Percentiles rank a stretch among this genome's conserved stretches.
These are phyloP conservation scores for Yamadazyma sp. DNA, from an alignment of 1,139 yeast species.

Conservation along the genomic window DNA sequence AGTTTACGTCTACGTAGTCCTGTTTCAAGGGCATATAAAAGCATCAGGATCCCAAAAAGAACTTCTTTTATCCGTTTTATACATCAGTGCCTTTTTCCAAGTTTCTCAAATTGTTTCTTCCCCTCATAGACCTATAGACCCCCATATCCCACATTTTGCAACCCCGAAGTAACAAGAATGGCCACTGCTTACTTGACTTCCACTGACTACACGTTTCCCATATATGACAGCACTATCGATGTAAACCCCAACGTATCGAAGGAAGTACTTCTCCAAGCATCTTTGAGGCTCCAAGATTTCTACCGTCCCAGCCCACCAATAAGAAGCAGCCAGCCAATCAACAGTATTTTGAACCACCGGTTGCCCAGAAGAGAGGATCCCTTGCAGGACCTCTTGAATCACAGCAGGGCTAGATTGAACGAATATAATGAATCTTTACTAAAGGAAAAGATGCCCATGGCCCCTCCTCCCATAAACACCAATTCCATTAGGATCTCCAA, in stretches of 20 bases:
- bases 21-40: background rate
- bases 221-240: constrained; percentile 13
- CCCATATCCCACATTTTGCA: no score
- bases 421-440: constrained; percentile 4
- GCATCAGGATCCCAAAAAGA: background rate
- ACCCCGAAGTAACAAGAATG: background rate
- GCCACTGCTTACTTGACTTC: constrained; percentile 12
- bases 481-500: constrained; percentile 11
- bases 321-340: constrained; percentile 8
- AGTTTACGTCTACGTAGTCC: background rate
- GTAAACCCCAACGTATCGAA: constrained; percentile 16
- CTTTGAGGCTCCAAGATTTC: constrained; percentile 22
- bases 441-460: constrained; percentile 1
- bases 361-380: constrained; percentile 23
- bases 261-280: constrained; percentile 23
- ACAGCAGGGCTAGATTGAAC: constrained; percentile 21
- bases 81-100: background rate
- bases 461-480: constrained; percentile 9
- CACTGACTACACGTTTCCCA: constrained; percentile 25
- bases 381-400: constrained; percentile 26
- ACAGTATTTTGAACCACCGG: constrained; percentile 5
- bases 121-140: constrained; percentile 2
- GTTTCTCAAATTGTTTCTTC: background rate
- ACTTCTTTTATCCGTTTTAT: no score
- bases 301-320: constrained; percentile 4